Percentiles rank a stretch among this genome's conserved stretches.
These are phyloP conservation scores for Coniochaeta sp. DNA, from an alignment of 2,329 filamentous ascomycete genomes.

Conservation along the genomic window DNA sequence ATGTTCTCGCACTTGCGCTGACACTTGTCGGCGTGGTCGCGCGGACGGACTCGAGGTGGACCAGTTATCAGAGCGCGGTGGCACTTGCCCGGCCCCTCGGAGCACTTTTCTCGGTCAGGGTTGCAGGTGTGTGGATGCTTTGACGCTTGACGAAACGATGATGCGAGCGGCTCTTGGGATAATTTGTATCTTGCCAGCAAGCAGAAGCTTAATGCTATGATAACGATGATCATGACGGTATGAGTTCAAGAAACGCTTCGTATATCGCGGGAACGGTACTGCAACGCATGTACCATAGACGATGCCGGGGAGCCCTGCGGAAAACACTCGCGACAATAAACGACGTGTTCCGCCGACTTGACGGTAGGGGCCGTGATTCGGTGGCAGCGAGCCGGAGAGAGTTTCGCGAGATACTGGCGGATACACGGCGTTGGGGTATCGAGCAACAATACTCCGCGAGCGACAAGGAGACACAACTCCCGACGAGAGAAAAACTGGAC, in stretches of 20 bases:
- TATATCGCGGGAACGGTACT: neutral
- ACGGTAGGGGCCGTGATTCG: neutral
- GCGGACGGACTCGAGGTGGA: neutral
- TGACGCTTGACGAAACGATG: conserved; percentile 1
- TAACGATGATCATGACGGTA: neutral
- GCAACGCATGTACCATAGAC: neutral
- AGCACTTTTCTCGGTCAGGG: neutral
- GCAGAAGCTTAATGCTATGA: neutral
- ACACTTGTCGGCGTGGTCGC: neutral
- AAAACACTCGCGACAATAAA: neutral
- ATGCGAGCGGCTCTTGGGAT: neutral
- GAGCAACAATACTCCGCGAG: neutral
- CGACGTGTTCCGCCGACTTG: neutral
- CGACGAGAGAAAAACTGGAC: neutral
- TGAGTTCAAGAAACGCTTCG: neutral
- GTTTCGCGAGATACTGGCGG: neutral
- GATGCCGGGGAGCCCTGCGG: neutral
- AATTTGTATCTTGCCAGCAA: neutral
- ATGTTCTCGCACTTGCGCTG: neutral
- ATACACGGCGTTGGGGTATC: neutral
- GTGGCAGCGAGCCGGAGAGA: neutral
- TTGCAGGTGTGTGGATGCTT: neutral
- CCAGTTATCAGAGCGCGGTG: neutral
- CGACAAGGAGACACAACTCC: neutral
- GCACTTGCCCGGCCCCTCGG: neutral